A percentile compares a stretch with the other conserved stretches of the same genome.
phyloP scores from a whole-genome alignment of 192 early-diverging fungal genomes.

The Coemansia reversa region DNA sequence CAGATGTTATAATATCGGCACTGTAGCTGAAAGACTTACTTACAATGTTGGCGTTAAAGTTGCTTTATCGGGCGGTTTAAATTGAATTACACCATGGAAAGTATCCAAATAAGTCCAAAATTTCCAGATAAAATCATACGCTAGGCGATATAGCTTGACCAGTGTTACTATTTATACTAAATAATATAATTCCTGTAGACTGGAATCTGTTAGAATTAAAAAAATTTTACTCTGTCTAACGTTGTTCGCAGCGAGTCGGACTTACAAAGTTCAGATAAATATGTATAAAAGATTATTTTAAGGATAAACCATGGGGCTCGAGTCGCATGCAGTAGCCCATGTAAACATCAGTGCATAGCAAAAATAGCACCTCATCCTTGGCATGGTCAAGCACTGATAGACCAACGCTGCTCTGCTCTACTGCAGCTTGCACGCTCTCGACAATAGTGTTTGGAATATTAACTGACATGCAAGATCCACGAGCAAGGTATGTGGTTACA shows the following conservation, averaged over 20 bases:
- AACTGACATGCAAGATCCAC: constrained; percentile 30
- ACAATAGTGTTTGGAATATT: constrained; percentile 30
- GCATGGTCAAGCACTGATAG: constrained; percentile 42
- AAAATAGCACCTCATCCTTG: constrained; percentile 47
- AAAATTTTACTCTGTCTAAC: neutral
- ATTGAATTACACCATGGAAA: too few relatives aligned
- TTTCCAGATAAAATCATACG: neutral
- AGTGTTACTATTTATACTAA: neutral
- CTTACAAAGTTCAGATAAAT: neutral
- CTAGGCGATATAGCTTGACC: neutral
- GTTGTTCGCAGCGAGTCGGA: neutral
- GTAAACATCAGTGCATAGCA: constrained; percentile 46
- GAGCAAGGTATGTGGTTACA: constrained; percentile 28
- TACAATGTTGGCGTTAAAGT: too few relatives aligned
- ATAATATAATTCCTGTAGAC: neutral
- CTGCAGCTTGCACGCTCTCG: constrained; percentile 21
- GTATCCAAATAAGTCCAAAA: neutral
- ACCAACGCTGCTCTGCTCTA: constrained; percentile 25
- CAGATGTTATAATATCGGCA: too few relatives aligned
- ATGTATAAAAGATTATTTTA: neutral
- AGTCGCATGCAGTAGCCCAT: constrained; percentile 27
- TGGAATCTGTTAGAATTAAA: neutral
- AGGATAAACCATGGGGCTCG: constrained; percentile 3
- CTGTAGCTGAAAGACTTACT: too few relatives aligned
- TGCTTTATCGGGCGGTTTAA: too few relatives aligned